Conservation (phyloP, 331 rosid genomes). For the Spiraea crenata region DNA sequence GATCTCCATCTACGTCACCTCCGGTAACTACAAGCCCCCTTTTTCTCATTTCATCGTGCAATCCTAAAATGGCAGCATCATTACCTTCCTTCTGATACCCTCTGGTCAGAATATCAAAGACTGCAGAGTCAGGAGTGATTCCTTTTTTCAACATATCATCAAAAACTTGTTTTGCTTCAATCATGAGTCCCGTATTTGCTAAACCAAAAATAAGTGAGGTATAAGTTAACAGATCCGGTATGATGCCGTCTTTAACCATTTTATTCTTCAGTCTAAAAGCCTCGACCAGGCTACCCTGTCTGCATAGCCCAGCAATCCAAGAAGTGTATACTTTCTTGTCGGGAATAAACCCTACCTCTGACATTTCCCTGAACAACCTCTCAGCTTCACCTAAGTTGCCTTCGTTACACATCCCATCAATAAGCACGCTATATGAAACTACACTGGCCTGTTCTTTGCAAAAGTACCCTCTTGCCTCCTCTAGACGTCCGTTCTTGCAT, state of each 20-base stretch:
- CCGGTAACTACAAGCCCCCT: constrained; percentile 19
- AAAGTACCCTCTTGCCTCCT: constrained; percentile 33
- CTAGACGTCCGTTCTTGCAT: constrained; percentile 34
- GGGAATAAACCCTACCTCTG: constrained; percentile 33
- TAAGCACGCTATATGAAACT: constrained; percentile 33
- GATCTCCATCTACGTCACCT: not conserved
- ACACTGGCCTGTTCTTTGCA: constrained; percentile 37
- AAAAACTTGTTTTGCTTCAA: constrained; percentile 41
- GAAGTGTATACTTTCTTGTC: constrained; percentile 41
- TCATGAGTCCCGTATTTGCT: constrained; percentile 37
- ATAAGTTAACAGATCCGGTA: constrained; percentile 41
- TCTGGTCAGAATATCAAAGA: constrained; percentile 34
- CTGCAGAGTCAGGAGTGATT: constrained; percentile 30
- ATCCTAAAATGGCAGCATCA: constrained; percentile 26
- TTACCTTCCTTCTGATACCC: constrained; percentile 34
- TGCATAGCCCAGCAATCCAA: constrained; percentile 42
- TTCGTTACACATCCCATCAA: constrained; percentile 40
- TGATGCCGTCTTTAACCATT: constrained; percentile 38
- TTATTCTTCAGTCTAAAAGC: constrained; percentile 38
- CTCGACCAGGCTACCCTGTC: constrained; percentile 39
- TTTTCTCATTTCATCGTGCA: constrained; percentile 36
- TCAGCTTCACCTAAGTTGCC: constrained; percentile 36
- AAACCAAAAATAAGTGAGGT: constrained; percentile 35
- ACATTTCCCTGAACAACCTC: constrained; percentile 32
- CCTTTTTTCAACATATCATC: constrained; percentile 37